Percentiles rank a stretch among this genome's conserved stretches.
These are phyloP conservation scores for Ambrosiella cleistominuta DNA, from an alignment of 2,329 filamentous ascomycete species.

Conservation along the genomic window DNA sequence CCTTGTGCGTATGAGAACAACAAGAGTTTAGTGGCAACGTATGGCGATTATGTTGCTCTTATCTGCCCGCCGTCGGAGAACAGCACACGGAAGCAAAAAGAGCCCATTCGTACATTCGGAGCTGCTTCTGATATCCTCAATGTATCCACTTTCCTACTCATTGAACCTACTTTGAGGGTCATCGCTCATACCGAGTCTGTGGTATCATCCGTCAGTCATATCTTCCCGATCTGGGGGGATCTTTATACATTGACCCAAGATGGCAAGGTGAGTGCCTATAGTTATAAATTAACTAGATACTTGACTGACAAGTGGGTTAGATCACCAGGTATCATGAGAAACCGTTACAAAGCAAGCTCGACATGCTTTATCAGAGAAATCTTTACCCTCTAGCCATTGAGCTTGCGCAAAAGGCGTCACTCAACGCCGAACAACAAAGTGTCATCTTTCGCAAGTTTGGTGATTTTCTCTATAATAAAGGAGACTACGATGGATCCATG, in stretches of 20 bases:
- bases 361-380: slow-evolving; percentile 86
- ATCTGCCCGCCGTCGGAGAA: slow-evolving; percentile 50
- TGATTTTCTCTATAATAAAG: slow-evolving; percentile 85
- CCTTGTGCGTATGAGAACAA: slow-evolving; percentile 83
- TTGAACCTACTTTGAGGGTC: slow-evolving; percentile 84
- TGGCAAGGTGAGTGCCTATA: slow-evolving; percentile 48
- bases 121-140: slow-evolving; percentile 63
- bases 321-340: slow-evolving; percentile 83
- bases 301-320: slow-evolving; percentile 23
- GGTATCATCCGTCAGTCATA: slow-evolving; percentile 57
- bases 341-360: slow-evolving; percentile 71
- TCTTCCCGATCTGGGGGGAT: slow-evolving; percentile 82
- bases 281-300: too few species aligned
- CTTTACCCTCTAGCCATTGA: slow-evolving; percentile 85
- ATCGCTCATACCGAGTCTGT: slow-evolving; percentile 79
- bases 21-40: slow-evolving; percentile 66
- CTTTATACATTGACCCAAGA: slow-evolving; percentile 81
- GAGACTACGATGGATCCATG: slow-evolving; percentile 97
- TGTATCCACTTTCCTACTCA: slow-evolving; percentile 70
- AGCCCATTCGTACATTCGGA: slow-evolving; percentile 44
- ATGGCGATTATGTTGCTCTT: slow-evolving; percentile 71
- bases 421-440: slow-evolving; percentile 69
- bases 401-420: slow-evolving; percentile 71
- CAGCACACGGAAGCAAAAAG: slow-evolving; percentile 5
- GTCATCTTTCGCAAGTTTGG: slow-evolving; percentile 86